Evolutionary conservation across 2,329 filamentous ascomycete species (phyloP).

Genomic region (Zymoseptoria passerinii): DNA sequence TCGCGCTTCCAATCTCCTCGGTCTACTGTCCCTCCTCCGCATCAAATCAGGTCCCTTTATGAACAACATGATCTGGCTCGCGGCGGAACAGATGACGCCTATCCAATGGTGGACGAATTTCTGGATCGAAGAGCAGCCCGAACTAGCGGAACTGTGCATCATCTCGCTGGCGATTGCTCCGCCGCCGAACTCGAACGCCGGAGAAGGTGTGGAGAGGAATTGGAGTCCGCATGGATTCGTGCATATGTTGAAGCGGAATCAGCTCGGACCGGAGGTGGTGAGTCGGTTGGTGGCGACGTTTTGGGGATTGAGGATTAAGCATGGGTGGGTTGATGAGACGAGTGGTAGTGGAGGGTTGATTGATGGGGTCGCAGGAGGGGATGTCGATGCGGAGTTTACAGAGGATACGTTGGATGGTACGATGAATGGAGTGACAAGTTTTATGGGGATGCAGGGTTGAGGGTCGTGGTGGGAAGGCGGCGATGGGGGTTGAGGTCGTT

Average conservation of each 20-base stretch:
- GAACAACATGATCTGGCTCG: constrained; percentile 21
- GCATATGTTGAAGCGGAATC: constrained; percentile 18
- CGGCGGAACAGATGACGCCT: constrained; percentile 17
- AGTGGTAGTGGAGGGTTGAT: background rate
- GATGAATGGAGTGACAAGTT: background rate
- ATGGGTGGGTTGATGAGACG: constrained; percentile 20
- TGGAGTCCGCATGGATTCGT: constrained; percentile 20
- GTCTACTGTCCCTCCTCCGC: constrained; percentile 17
- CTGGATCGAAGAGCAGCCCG: constrained; percentile 18
- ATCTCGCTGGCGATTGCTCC: constrained; percentile 16
- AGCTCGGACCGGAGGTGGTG: constrained; percentile 15
- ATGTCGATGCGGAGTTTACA: constrained; percentile 12
- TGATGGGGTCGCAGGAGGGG: background rate
- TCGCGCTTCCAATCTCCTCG: constrained; percentile 14
- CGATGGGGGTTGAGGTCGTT: background rate
- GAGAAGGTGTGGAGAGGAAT: constrained; percentile 17
- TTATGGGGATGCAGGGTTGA: constrained; percentile 3
- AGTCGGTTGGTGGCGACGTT: constrained; percentile 16
- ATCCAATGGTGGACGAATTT: constrained; percentile 22
- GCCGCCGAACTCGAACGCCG: background rate
- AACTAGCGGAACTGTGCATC: constrained; percentile 19
- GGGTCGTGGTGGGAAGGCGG: background rate
- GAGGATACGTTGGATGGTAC: constrained; percentile 8
- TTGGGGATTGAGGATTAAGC: constrained; percentile 19
- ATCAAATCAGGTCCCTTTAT: constrained; percentile 18